Evolutionary conservation across 2,329 filamentous ascomycete species (phyloP).

Genomic region (Fusarium sarcochroum): DNA sequence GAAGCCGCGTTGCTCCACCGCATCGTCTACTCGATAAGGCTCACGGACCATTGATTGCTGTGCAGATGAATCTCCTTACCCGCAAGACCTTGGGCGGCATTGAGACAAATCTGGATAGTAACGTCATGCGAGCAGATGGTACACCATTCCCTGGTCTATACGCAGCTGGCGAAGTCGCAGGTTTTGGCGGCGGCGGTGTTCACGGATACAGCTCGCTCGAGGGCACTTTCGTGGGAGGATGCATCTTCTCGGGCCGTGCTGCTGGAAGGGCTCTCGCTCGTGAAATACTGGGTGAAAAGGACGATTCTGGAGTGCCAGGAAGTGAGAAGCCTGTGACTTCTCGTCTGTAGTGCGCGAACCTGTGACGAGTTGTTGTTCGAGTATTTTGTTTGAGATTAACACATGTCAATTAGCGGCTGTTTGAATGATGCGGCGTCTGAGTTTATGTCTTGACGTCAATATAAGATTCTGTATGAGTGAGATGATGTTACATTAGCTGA

Average conservation of each 20-base stretch:
- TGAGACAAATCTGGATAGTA: slow-evolving; percentile 70
- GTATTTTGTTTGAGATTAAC: background rate
- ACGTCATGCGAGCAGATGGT: slow-evolving; percentile 67
- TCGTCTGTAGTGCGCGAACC: slow-evolving; percentile 2
- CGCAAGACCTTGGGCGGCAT: slow-evolving; percentile 73
- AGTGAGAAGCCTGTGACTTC: slow-evolving; percentile 7
- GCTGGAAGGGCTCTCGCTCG: slow-evolving; percentile 69
- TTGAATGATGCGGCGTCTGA: no score
- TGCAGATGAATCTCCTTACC: slow-evolving; percentile 72
- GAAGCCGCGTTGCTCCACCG: slow-evolving; percentile 65
- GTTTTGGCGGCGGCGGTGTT: slow-evolving; percentile 73
- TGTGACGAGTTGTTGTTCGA: background rate
- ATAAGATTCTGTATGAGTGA: background rate
- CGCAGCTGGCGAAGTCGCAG: slow-evolving; percentile 71
- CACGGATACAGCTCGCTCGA: slow-evolving; percentile 74
- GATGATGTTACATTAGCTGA: background rate
- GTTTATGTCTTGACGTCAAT: background rate
- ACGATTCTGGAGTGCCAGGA: background rate
- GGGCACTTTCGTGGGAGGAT: slow-evolving; percentile 73
- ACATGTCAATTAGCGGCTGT: background rate
- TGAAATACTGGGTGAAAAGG: slow-evolving; percentile 52
- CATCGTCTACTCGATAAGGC: slow-evolving; percentile 67
- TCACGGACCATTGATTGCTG: slow-evolving; percentile 72
- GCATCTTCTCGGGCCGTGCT: slow-evolving; percentile 72
- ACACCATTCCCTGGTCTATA: slow-evolving; percentile 67